Conservation (phyloP, 2,329 filamentous ascomycete species). For the Neonectria faginata region DNA sequence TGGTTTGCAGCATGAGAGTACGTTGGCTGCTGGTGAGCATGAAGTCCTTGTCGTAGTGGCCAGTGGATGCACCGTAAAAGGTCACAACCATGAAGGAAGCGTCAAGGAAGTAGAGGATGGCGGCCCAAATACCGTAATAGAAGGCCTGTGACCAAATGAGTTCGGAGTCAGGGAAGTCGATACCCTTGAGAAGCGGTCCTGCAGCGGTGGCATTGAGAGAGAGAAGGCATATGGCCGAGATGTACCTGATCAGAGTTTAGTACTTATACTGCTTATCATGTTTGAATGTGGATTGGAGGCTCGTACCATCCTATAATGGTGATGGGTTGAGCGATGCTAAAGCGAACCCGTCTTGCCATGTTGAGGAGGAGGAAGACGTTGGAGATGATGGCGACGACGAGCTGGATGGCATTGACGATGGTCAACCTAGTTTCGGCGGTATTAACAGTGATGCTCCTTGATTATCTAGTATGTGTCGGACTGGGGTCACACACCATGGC, state of each 20-base stretch:
- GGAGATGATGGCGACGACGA: conserved; percentile 79
- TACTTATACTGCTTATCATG: background rate
- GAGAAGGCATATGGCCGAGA: conserved; percentile 73
- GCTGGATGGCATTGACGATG: conserved; percentile 80
- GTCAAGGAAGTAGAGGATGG: conserved; percentile 82
- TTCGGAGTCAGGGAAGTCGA: conserved; percentile 55
- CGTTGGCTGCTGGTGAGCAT: conserved; percentile 82
- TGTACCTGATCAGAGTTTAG: conserved; percentile 54
- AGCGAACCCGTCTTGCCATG: conserved; percentile 83
- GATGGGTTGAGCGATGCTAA: conserved; percentile 83
- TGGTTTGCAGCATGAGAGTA: conserved; percentile 91
- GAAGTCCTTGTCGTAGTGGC: conserved; percentile 83
- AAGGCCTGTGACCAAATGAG: conserved; percentile 84
- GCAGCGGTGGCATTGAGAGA: conserved; percentile 74
- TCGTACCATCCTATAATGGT: conserved; percentile 84
- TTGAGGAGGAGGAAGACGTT: conserved; percentile 88
- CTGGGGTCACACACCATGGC: conserved; percentile 64
- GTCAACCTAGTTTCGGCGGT: conserved; percentile 66
- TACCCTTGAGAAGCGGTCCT: conserved; percentile 61
- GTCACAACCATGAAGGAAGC: conserved; percentile 83
- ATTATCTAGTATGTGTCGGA: background rate
- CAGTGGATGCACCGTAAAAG: conserved; percentile 77
- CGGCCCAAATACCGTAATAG: conserved; percentile 86
- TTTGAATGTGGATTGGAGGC: background rate
- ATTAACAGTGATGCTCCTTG: background rate